phyloP scores from a whole-genome alignment of 768 basidiomycete species.

The Cyathus striatus region DNA sequence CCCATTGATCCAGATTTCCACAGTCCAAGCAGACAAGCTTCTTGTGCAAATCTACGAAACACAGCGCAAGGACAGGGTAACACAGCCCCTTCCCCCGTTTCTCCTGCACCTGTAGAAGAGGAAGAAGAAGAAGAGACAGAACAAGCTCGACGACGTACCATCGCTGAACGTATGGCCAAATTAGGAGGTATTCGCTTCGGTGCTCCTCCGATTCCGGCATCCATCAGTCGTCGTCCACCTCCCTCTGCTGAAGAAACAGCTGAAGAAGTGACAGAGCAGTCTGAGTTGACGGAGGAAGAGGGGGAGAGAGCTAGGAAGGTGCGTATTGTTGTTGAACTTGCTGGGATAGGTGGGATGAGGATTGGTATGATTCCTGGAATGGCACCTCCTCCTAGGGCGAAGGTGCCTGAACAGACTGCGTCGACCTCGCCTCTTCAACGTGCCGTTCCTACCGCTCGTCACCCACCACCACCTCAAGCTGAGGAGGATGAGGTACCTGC shows the following conservation, averaged over 20 bases:
- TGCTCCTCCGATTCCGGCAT: constrained; percentile 45
- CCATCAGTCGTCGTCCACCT: constrained; percentile 29
- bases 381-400: too few species aligned
- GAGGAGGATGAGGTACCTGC: too few species aligned
- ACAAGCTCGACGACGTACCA: constrained; percentile 56
- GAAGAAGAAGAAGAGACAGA: constrained; percentile 38
- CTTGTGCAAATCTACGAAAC: constrained; percentile 17
- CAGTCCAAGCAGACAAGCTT: constrained; percentile 39
- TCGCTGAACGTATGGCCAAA: constrained; percentile 94
- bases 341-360: constrained; percentile 53
- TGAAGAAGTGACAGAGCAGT: too few species aligned
- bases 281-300: constrained; percentile 43
- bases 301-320: constrained; percentile 56
- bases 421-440: constrained; percentile 14
- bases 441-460: too few species aligned
- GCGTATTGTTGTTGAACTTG: constrained; percentile 47
- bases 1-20: constrained; percentile 67
- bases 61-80: constrained; percentile 9
- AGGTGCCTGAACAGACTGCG: too few species aligned
- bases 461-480: constrained; percentile 16
- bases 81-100: not conserved
- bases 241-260: constrained; percentile 22
- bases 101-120: constrained; percentile 15
- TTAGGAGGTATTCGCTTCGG: constrained; percentile 85
- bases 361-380: constrained; percentile 53